phyloP scores from a whole-genome alignment of 1,139 yeast species.

The Taphrina wiesneri region DNA sequence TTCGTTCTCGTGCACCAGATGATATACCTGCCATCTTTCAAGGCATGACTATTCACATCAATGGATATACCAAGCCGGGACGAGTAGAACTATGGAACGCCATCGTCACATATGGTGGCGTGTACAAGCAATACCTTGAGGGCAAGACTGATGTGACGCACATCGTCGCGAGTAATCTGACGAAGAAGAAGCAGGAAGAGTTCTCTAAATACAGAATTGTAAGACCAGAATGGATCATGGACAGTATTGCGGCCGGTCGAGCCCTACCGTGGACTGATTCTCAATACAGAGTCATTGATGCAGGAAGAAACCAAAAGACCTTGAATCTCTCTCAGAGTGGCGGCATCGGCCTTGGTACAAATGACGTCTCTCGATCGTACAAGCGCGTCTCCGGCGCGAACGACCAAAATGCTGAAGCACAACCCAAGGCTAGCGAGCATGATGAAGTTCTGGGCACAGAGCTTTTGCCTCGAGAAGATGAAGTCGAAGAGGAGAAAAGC shows the following conservation, averaged over 20 bases:
- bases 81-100: slow-evolving; percentile 68
- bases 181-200: slow-evolving; percentile 70
- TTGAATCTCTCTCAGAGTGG: neutral
- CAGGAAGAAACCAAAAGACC: slow-evolving; percentile 6
- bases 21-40: slow-evolving; percentile 54
- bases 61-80: slow-evolving; percentile 83
- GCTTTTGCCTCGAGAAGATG: neutral
- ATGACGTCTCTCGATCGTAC: slow-evolving; percentile 5
- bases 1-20: slow-evolving; percentile 40
- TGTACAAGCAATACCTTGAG: slow-evolving; percentile 64
- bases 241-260: slow-evolving; percentile 55
- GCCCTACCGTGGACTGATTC: slow-evolving; percentile 64
- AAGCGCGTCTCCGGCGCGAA: neutral
- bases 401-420: neutral
- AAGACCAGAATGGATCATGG: slow-evolving; percentile 76
- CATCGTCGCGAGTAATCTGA: slow-evolving; percentile 69
- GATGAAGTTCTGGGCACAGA: neutral
- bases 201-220: slow-evolving; percentile 73
- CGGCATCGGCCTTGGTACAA: neutral
- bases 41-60: slow-evolving; percentile 59
- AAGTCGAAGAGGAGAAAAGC: too few relatives aligned
- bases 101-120: slow-evolving; percentile 78
- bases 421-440: neutral
- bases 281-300: slow-evolving; percentile 54
- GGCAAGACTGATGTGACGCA: slow-evolving; percentile 79